These are phyloP conservation scores for Ophiostoma novo-ulmi DNA, from an alignment of 2,329 filamentous ascomycete species.

Conservation along the genomic window DNA sequence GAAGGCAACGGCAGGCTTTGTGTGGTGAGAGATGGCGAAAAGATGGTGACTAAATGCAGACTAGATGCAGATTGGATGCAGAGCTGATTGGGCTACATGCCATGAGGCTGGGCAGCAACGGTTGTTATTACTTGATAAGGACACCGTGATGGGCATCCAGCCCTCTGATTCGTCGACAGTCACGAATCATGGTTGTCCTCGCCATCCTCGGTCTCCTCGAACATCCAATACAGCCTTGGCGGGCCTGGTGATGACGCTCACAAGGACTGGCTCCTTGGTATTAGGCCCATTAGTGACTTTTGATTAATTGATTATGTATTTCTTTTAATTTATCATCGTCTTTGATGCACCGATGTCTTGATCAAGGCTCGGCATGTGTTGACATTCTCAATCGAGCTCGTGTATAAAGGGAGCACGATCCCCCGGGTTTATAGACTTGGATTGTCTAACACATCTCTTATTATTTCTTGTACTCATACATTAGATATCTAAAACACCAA, in stretches of 20 bases:
- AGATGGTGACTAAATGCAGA: neutral
- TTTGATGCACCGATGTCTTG: neutral
- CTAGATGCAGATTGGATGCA: neutral
- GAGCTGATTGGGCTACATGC: neutral
- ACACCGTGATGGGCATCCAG: neutral
- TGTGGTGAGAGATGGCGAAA: neutral
- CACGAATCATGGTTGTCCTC: neutral
- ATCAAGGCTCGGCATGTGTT: slow-evolving; percentile 8
- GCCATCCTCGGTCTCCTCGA: neutral
- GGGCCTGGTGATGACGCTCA: slow-evolving; percentile 9
- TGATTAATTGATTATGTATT: neutral
- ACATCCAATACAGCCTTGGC: slow-evolving; percentile 14
- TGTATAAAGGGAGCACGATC: slow-evolving; percentile 12
- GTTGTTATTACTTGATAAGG: neutral
- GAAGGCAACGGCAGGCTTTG: slow-evolving; percentile 8
- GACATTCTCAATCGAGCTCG: neutral
- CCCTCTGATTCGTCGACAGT: neutral
- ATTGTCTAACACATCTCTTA: neutral
- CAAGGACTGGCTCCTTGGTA: slow-evolving; percentile 13
- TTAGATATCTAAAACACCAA: neutral
- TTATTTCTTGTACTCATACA: neutral
- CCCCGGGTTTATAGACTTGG: neutral
- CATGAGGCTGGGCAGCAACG: slow-evolving; percentile 9
- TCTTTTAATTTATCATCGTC: neutral
- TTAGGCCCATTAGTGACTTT: neutral